phyloP scores from a whole-genome alignment of 768 basidiomycete genomes.

The Serendipita sp. region DNA sequence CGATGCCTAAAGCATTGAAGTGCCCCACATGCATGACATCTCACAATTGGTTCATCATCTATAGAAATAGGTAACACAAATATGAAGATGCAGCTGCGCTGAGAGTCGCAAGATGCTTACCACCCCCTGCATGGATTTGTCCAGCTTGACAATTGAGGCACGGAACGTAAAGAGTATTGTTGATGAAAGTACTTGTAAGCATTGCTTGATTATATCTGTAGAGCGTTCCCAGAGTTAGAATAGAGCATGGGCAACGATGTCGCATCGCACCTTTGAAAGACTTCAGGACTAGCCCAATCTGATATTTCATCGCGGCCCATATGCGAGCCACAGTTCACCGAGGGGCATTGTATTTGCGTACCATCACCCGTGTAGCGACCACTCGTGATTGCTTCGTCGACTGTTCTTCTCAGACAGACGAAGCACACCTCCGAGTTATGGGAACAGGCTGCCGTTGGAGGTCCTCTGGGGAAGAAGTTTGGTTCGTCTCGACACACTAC shows the following conservation, averaged over 20 bases:
- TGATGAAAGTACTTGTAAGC: not conserved
- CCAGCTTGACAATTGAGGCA: not conserved
- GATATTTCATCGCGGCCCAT: not conserved
- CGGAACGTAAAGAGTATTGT: not conserved
- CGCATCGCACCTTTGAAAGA: not conserved
- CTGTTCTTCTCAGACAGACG: not conserved
- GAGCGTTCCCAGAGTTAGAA: not conserved
- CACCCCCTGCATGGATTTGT: not conserved
- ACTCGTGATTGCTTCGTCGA: not conserved
- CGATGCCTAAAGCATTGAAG: not conserved
- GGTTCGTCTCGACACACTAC: not conserved
- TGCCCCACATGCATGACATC: not conserved
- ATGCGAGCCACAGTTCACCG: not conserved
- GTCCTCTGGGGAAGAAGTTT: not conserved
- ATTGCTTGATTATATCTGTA: not conserved
- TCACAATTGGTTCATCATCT: not conserved
- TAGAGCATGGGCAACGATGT: not conserved
- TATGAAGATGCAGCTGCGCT: not conserved
- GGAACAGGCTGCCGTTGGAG: not conserved
- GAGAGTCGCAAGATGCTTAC: not conserved
- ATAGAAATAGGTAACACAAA: not conserved
- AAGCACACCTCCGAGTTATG: not conserved
- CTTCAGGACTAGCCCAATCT: not conserved
- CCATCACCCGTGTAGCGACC: not conserved
- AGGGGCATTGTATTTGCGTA: not conserved